Evolutionary conservation across 2,329 filamentous ascomycete species (phyloP).

Genomic region (Aspergillus sp.): DNA sequence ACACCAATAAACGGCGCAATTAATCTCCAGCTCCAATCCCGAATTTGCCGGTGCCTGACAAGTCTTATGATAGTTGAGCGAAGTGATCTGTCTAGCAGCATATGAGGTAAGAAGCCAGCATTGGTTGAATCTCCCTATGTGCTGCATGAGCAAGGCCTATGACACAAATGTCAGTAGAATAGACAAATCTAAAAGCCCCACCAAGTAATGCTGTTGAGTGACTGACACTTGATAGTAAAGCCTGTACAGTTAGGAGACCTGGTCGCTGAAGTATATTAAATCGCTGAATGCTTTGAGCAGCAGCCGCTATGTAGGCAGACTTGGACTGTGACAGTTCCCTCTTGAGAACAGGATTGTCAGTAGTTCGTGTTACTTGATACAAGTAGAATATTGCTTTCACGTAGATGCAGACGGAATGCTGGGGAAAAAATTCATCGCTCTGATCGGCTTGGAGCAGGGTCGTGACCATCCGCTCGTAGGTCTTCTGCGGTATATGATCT

Average conservation of each 20-base stretch:
- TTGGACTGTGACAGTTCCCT: constrained; percentile 20
- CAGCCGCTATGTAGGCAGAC: constrained; percentile 16
- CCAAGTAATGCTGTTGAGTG: too few species aligned
- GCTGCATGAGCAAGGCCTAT: constrained; percentile 27
- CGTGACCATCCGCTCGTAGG: constrained; percentile 20
- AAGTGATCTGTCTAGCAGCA: constrained; percentile 25
- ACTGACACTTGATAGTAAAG: constrained; percentile 26
- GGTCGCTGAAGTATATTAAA: constrained; percentile 20
- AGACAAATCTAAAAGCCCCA: too few species aligned
- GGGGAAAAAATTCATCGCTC: constrained; percentile 17
- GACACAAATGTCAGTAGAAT: neutral
- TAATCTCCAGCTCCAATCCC: constrained; percentile 13
- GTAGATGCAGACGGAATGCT: constrained; percentile 25
- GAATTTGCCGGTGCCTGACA: too few species aligned
- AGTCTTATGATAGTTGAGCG: constrained; percentile 17
- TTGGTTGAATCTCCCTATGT: constrained; percentile 23
- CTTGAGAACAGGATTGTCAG: constrained; percentile 14
- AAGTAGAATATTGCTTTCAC: constrained; percentile 25
- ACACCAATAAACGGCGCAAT: constrained; percentile 25
- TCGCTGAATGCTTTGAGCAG: constrained; percentile 13
- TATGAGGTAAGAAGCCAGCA: constrained; percentile 26
- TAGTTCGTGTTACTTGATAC: constrained; percentile 15
- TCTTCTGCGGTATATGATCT: constrained; percentile 24
- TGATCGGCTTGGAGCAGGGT: constrained; percentile 13
- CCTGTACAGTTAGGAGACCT: constrained; percentile 19